These are phyloP conservation scores for Colletotrichum sp. DNA, from an alignment of 2,329 filamentous ascomycete genomes.

Conservation along the genomic window DNA sequence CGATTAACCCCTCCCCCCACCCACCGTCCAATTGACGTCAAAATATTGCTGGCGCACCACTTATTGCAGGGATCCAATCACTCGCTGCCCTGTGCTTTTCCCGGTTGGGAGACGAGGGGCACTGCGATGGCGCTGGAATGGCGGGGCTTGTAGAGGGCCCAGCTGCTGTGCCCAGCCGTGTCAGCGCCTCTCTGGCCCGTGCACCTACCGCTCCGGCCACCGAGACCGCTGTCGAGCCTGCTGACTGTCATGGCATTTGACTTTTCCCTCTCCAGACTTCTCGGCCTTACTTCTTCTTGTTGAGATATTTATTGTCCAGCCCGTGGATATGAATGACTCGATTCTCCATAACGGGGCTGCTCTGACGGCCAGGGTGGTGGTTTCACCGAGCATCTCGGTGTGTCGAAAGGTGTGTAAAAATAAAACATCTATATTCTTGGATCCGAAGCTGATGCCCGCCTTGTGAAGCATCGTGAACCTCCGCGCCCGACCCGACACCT, in stretches of 20 bases:
- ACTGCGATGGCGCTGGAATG: neutral
- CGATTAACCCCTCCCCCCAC: conserved; percentile 18
- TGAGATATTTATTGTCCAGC: conserved; percentile 13
- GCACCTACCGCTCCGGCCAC: neutral
- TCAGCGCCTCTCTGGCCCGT: neutral
- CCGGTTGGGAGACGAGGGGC: neutral
- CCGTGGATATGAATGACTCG: conserved; percentile 11
- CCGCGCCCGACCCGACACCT: neutral
- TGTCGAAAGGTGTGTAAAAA: neutral
- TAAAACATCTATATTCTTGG: neutral
- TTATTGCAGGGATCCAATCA: neutral
- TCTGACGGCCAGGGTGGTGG: neutral
- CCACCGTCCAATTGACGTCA: conserved; percentile 19
- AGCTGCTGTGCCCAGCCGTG: neutral
- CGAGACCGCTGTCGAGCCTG: neutral
- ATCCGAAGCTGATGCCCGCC: neutral
- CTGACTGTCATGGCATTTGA: conserved; percentile 16
- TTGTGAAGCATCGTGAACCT: neutral
- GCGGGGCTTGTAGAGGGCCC: neutral
- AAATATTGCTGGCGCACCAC: conserved; percentile 10
- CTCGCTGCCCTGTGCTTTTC: conserved; percentile 2
- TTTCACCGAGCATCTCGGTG: neutral
- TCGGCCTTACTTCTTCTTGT: conserved; percentile 14
- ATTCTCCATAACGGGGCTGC: neutral
- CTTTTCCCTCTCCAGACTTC: conserved; percentile 15